phyloP scores from a whole-genome alignment of 2,329 filamentous ascomycete genomes.

The Diaporthe batatas region DNA sequence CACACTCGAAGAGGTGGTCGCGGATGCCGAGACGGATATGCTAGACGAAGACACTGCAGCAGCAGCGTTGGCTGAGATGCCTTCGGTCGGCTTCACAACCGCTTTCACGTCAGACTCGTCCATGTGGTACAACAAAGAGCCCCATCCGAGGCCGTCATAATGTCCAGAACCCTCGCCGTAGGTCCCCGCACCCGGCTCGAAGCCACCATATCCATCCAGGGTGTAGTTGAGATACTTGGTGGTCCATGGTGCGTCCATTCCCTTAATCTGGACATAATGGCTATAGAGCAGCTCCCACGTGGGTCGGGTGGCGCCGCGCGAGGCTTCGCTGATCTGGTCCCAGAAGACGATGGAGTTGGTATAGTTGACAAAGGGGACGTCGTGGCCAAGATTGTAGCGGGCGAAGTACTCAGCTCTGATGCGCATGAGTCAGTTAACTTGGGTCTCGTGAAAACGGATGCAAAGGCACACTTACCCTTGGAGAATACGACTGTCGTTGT shows the following conservation, averaged over 20 bases:
- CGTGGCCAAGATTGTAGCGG: slow-evolving; percentile 45
- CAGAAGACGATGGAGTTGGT: slow-evolving; percentile 44
- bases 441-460: too few species aligned
- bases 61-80: not conserved
- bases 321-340: slow-evolving; percentile 40
- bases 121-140: slow-evolving; percentile 42
- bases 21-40: not conserved
- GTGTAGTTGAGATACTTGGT: slow-evolving; percentile 42
- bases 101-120: slow-evolving; percentile 32
- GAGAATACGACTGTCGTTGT: slow-evolving; percentile 48
- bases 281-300: slow-evolving; percentile 46
- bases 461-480: slow-evolving; percentile 28
- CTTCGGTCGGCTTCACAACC: not conserved
- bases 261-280: slow-evolving; percentile 45
- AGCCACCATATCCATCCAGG: slow-evolving; percentile 36
- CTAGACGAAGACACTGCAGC: not conserved
- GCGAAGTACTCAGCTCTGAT: slow-evolving; percentile 45
- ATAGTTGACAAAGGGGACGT: slow-evolving; percentile 44
- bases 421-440: not conserved
- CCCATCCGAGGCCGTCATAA: slow-evolving; percentile 42
- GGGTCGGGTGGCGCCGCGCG: slow-evolving; percentile 43
- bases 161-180: slow-evolving; percentile 35
- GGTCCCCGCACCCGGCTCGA: slow-evolving; percentile 39
- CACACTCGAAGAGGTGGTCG: not conserved
- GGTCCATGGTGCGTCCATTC: slow-evolving; percentile 44